Conservation (phyloP, 306 rosid species). For the Benincasa hispida region DNA sequence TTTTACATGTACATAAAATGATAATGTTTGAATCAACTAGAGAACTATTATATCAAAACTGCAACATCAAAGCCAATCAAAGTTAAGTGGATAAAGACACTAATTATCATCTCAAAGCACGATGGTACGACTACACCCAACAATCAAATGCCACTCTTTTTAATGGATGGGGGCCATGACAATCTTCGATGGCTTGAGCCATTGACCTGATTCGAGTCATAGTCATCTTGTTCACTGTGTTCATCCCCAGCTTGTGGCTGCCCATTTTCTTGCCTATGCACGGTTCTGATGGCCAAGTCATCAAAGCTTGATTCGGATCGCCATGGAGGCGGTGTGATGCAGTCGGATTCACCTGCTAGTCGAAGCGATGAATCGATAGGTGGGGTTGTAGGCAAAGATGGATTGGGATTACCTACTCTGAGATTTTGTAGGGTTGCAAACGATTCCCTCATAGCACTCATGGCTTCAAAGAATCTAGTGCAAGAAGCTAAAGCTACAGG, state of each 20-base stretch:
- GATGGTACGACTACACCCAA: too few relatives aligned
- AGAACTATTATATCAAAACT: background rate
- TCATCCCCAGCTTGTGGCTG: slow-evolving; percentile 16
- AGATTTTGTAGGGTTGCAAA: slow-evolving; percentile 79
- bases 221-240: slow-evolving; percentile 10
- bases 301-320: slow-evolving; percentile 47
- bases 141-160: slow-evolving; percentile 24
- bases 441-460: slow-evolving; percentile 96
- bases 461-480: slow-evolving; percentile 89
- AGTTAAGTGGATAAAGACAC: too few relatives aligned
- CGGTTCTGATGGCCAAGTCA: slow-evolving; percentile 43
- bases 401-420: slow-evolving; percentile 51
- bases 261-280: slow-evolving; percentile 23
- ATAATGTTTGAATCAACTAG: background rate
- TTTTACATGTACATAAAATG: background rate
- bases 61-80: background rate
- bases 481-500: slow-evolving; percentile 93
- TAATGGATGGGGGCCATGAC: slow-evolving; percentile 46
- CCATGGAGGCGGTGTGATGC: slow-evolving; percentile 60
- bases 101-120: too few relatives aligned
- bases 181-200: slow-evolving; percentile 31
- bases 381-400: slow-evolving; percentile 37
- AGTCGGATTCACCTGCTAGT: slow-evolving; percentile 34
- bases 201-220: slow-evolving; percentile 14
- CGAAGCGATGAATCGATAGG: slow-evolving; percentile 48